These are phyloP conservation scores for Penicillium sp. DNA, from an alignment of 2,329 filamentous ascomycete genomes.

Conservation along the genomic window DNA sequence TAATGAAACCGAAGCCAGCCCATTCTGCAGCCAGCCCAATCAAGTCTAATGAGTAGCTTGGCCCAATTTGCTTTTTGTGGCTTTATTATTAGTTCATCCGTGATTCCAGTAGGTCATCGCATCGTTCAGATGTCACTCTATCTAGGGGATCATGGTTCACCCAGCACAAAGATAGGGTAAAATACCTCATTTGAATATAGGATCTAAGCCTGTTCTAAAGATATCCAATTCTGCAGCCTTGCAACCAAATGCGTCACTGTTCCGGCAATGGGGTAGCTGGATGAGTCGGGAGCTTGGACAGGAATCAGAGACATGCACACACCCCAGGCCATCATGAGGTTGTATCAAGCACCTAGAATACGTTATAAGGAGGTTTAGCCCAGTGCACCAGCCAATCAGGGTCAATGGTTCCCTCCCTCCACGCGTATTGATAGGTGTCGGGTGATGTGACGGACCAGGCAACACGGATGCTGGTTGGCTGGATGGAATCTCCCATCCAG, in stretches of 20 bases:
- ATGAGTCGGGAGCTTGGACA: conserved; percentile 2
- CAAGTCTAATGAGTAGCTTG: neutral
- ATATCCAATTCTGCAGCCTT: conserved; percentile 1
- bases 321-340: conserved; percentile 1
- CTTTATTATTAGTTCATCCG: neutral
- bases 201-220: neutral
- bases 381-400: conserved; percentile 8
- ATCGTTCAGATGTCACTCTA: neutral
- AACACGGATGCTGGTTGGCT: neutral
- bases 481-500: neutral
- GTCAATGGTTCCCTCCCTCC: conserved; percentile 4
- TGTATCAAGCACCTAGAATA: neutral
- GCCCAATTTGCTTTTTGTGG: neutral
- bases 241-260: neutral
- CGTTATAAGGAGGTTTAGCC: neutral
- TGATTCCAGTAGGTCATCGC: neutral
- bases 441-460: conserved; percentile 17
- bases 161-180: neutral
- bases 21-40: conserved; percentile 3
- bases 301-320: neutral
- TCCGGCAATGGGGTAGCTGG: neutral
- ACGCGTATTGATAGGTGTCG: conserved; percentile 19
- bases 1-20: conserved; percentile 1
- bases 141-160: neutral
- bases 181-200: neutral